phyloP scores from a whole-genome alignment of 1,139 yeast species.

The Protomyces macrosporus region DNA sequence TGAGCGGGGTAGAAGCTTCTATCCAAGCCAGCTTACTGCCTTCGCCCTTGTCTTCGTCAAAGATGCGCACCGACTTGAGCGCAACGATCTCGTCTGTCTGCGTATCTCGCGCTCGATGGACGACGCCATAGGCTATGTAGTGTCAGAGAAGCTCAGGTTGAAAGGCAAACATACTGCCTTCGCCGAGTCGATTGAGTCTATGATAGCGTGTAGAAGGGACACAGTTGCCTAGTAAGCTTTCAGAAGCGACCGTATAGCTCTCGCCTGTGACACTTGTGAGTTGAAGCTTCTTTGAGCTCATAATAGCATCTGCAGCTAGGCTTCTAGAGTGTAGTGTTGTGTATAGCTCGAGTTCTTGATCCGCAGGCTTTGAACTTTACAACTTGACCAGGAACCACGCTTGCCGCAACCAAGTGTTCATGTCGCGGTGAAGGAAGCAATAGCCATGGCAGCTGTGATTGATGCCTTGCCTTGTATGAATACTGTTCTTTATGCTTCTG shows the following conservation, averaged over 20 bases:
- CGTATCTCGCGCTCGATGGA: conserved; percentile 55
- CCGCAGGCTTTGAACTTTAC: background rate
- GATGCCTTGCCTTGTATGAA: background rate
- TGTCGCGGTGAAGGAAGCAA: background rate
- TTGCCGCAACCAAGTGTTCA: background rate
- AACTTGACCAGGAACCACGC: background rate
- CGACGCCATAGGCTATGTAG: conserved; percentile 49
- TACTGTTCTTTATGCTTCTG: background rate
- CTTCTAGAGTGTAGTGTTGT: background rate
- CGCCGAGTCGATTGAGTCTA: conserved; percentile 30
- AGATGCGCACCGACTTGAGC: conserved; percentile 57
- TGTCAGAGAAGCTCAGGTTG: background rate
- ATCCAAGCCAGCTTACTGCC: conserved; percentile 42
- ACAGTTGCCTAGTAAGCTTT: background rate
- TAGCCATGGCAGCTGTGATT: background rate
- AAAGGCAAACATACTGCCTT: conserved; percentile 30
- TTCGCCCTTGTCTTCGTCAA: conserved; percentile 64
- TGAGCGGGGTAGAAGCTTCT: background rate
- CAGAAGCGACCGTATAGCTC: background rate
- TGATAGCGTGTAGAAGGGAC: conserved; percentile 2
- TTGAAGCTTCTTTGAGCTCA: background rate
- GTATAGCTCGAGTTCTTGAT: too few species aligned
- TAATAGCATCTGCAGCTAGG: background rate
- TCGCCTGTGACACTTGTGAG: background rate
- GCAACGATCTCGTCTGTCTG: conserved; percentile 62